A percentile compares a stretch with the other conserved stretches of the same genome.
These are phyloP conservation scores for Leptographium procerum DNA, from an alignment of 2,329 filamentous ascomycete species.

Conservation along the genomic window DNA sequence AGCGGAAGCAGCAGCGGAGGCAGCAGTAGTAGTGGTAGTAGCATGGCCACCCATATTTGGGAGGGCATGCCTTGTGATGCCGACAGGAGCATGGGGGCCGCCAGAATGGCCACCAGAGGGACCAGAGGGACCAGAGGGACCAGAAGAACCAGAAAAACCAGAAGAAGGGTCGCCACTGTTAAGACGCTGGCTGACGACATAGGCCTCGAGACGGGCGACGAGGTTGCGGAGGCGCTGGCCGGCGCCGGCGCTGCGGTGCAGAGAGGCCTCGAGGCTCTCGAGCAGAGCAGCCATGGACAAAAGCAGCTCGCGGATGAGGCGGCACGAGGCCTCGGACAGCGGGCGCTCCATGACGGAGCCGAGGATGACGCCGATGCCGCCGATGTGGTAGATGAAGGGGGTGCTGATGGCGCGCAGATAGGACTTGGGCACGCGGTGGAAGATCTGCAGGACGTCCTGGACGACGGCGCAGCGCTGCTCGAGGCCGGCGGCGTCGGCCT, in stretches of 20 bases:
- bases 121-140: too few species aligned
- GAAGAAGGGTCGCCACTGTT: too few species aligned
- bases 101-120: too few species aligned
- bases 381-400: constrained; percentile 22
- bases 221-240: constrained; percentile 9
- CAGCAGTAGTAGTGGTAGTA: too few species aligned
- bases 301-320: constrained; percentile 17
- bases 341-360: constrained; percentile 22
- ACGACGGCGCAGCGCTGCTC: constrained; percentile 20
- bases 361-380: constrained; percentile 22
- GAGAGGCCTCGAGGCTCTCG: constrained; percentile 13
- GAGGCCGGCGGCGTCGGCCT: constrained; percentile 15
- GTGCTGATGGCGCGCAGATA: constrained; percentile 20
- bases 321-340: constrained; percentile 18
- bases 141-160: too few species aligned
- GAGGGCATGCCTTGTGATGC: too few species aligned
- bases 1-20: not conserved
- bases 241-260: constrained; percentile 9
- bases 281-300: constrained; percentile 21
- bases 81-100: too few species aligned
- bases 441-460: constrained; percentile 18
- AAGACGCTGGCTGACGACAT: not conserved
- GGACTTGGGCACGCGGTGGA: constrained; percentile 17
- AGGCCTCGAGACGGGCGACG: constrained; percentile 9
- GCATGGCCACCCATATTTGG: too few species aligned